phyloP scores from a whole-genome alignment of 2,329 filamentous ascomycete species.

The Apiospora malaysiana region DNA sequence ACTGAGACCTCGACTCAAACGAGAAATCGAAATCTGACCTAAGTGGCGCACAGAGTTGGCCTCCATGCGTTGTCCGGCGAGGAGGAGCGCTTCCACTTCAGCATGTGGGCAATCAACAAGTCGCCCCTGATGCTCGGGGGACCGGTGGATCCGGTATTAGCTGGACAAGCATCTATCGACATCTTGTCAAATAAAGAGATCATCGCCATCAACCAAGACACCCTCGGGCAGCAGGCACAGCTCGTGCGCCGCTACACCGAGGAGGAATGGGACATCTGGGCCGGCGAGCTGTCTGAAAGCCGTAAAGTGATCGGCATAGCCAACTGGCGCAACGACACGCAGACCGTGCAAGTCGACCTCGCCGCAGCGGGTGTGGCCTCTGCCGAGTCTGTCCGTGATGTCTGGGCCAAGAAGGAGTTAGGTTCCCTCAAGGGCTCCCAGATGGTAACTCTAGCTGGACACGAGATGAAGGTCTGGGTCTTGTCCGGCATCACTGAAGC shows the following conservation, averaged over 20 bases:
- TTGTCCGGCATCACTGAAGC: slow-evolving; percentile 41
- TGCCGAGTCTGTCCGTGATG: slow-evolving; percentile 45
- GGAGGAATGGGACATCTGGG: slow-evolving; percentile 58
- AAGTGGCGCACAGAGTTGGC: slow-evolving; percentile 45
- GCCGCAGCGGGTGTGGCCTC: slow-evolving; percentile 46
- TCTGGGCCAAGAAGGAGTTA: slow-evolving; percentile 46
- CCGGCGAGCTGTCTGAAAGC: slow-evolving; percentile 50
- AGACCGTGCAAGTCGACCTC: slow-evolving; percentile 50
- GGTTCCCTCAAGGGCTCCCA: slow-evolving; percentile 39
- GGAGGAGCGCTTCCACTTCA: slow-evolving; percentile 59
- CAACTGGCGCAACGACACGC: slow-evolving; percentile 55
- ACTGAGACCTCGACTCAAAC: neutral
- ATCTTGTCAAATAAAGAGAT: slow-evolving; percentile 58
- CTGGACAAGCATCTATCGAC: slow-evolving; percentile 46
- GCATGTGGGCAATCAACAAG: slow-evolving; percentile 58
- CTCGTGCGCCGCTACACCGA: slow-evolving; percentile 54
- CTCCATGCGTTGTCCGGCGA: slow-evolving; percentile 49
- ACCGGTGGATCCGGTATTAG: slow-evolving; percentile 45
- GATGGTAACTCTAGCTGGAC: slow-evolving; percentile 41
- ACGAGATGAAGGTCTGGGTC: slow-evolving; percentile 48
- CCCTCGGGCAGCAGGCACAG: slow-evolving; percentile 55
- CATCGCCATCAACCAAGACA: slow-evolving; percentile 64
- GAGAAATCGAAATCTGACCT: neutral
- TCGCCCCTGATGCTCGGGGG: slow-evolving; percentile 56
- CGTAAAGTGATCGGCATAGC: slow-evolving; percentile 52